Percentiles rank a stretch among this genome's conserved stretches.
These are phyloP conservation scores for Termitomyces sp. DNA, from an alignment of 768 basidiomycete genomes.

Conservation along the genomic window DNA sequence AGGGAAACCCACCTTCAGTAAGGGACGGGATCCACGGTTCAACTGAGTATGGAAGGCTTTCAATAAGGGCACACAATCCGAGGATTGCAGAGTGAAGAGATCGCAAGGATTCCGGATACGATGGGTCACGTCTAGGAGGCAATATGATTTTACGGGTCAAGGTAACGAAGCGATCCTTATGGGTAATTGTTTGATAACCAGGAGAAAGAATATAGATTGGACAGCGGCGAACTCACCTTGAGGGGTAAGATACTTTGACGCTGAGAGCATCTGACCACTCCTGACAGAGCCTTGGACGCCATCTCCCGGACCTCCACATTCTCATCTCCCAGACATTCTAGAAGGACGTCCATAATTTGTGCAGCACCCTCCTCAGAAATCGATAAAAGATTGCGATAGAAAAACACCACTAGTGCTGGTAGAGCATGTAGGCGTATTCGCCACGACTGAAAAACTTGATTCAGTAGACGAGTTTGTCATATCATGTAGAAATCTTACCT, in stretches of 20 bases:
- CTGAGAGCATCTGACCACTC: conserved; percentile 88
- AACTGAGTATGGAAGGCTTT: conserved; percentile 93
- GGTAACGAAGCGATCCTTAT: conserved; percentile 75
- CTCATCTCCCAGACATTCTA: conserved; percentile 83
- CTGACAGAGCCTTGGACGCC: conserved; percentile 82
- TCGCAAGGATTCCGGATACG: conserved; percentile 69
- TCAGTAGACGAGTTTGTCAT: neutral
- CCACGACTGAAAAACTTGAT: conserved; percentile 62
- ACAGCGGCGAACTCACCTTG: conserved; percentile 48
- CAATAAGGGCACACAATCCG: conserved; percentile 85
- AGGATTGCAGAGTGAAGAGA: conserved; percentile 85
- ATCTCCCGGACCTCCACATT: conserved; percentile 93
- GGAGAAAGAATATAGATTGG: conserved; percentile 4
- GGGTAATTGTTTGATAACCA: conserved; percentile 7
- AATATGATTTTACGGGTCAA: conserved; percentile 58
- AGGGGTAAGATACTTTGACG: conserved; percentile 80
- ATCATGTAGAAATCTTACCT: conserved; percentile 38
- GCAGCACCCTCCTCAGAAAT: conserved; percentile 65
- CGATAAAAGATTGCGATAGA: conserved; percentile 83
- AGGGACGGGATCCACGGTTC: conserved; percentile 87
- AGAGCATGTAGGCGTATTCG: conserved; percentile 83
- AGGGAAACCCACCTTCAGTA: conserved; percentile 56
- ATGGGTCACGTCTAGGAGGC: conserved; percentile 64
- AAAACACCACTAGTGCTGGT: conserved; percentile 87
- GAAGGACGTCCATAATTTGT: conserved; percentile 76